Conservation (phyloP, 1,139 yeast genomes). For the Geotrichum europaeum region DNA sequence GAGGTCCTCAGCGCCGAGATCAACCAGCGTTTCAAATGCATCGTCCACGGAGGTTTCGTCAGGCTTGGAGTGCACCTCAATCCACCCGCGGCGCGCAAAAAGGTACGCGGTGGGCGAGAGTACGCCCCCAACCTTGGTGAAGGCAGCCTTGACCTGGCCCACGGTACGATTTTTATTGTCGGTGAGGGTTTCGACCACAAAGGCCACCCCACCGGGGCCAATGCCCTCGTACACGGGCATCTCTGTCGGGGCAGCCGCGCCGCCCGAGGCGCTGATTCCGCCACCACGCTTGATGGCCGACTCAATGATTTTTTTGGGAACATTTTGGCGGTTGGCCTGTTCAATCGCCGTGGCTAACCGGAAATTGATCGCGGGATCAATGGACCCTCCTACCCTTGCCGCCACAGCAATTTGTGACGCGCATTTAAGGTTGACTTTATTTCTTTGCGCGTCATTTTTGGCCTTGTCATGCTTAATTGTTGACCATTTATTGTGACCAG, state of each 20-base stretch:
- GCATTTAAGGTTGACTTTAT: slow-evolving; percentile 63
- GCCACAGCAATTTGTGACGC: slow-evolving; percentile 71
- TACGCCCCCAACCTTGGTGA: slow-evolving; percentile 64
- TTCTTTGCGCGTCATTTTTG: slow-evolving; percentile 76
- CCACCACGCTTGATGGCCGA: slow-evolving; percentile 80
- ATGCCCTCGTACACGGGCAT: slow-evolving; percentile 74
- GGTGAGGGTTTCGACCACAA: slow-evolving; percentile 77
- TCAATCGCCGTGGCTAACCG: slow-evolving; percentile 71
- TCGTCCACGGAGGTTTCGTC: slow-evolving; percentile 43
- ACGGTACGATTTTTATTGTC: slow-evolving; percentile 84
- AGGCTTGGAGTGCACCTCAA: slow-evolving; percentile 42
- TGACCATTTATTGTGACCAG: slow-evolving; percentile 95
- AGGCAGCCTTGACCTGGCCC: slow-evolving; percentile 66
- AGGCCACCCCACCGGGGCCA: slow-evolving; percentile 88
- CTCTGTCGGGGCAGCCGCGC: slow-evolving; percentile 36
- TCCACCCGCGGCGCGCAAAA: slow-evolving; percentile 72
- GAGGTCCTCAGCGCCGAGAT: slow-evolving; percentile 79
- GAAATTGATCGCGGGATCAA: slow-evolving; percentile 58
- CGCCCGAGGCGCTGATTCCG: slow-evolving; percentile 44
- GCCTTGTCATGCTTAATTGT: slow-evolving; percentile 92
- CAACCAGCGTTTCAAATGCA: slow-evolving; percentile 67
- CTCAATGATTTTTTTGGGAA: slow-evolving; percentile 79
- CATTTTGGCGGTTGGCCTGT: slow-evolving; percentile 68
- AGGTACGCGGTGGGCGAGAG: slow-evolving; percentile 66
- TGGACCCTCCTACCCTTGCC: slow-evolving; percentile 55